Evolutionary conservation across 2,329 filamentous ascomycete genomes (phyloP), one percentile per base, ranked within the genome.

Genomic region (Paraconiothyrium brasiliense): DNA sequence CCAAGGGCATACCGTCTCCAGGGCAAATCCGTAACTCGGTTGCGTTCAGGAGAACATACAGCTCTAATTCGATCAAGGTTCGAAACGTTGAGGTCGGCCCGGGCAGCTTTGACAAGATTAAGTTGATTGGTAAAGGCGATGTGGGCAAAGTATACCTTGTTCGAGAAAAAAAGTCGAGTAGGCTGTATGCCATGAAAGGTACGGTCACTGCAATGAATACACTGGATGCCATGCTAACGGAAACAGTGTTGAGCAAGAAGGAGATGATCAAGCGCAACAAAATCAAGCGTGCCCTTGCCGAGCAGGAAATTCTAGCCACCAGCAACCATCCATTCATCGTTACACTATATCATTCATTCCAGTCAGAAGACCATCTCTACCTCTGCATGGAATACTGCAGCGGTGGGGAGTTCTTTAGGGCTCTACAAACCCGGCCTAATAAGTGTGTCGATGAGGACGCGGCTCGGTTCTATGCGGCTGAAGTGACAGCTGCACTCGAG

Each of bases 261-360:
- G 95, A 99, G 81, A 99, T 99, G 95, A 99, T 99, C 81, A 99
- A 99, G 84, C 91, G 95, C 61, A 99, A 99, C 85, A 99, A 99
- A 86, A 99, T 99, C 83, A 99, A 99, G 86, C 89, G 95, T 76
- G 95, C 95, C 14, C 85, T 99, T 70, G 95, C 95, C 41, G 95
- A 99, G 81, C 95, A 98, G 78, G 95, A 99, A 80, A 99, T 99
- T 67, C 84, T 99, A 57, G 95, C 95, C 9, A 99, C 95, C 46
- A 98, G 94, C 84, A 99, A 99, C 72, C 95, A 99, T 74, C 95
- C 95, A 0, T 99, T 99, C 79, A 99, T 99, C 76, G 95, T 99
- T 65, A 99, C 95, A 0, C 85, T 99, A 2, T 99, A 98, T 78
- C 95, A 99, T 81, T 98, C 94, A 0, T 99, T 99, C 85, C 95